Evolutionary conservation across 2,329 filamentous ascomycete genomes (phyloP), one percentile per base, ranked within the genome.

Genomic region (Clonostachys rosea): DNA sequence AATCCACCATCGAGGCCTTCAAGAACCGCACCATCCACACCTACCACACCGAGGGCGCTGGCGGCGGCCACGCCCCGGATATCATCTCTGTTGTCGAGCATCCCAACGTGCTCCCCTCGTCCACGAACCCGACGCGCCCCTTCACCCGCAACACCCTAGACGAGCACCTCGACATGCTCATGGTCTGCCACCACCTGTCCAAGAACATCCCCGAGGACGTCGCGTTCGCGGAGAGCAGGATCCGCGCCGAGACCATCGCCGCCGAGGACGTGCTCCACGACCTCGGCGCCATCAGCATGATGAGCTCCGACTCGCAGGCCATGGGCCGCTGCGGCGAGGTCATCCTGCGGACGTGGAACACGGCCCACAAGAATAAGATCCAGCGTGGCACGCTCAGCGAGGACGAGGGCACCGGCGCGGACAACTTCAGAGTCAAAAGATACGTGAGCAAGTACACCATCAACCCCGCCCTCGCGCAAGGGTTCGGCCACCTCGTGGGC

Each of bases 301-400:
- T 97, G 89, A 90, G 84, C 50, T 91, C 86, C 1, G 92, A 97
- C 69, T 92, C 87, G 1, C 92, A 97, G 69, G 92, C 92, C 58
- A 97, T 97, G 92, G 92, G 92, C 48, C 87, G 92, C 44, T 95
- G 90, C 62, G 92, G 92, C 53, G 92, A 97, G 71, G 92, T 97
- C 46, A 83, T 97, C 50, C 75, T 95, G 20, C 82, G 92, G 12
- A 96, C 92, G 0, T 97, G 92, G 92, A 91, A 96, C 68, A 97
- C 92, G 3, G 92, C 92, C 1, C 90, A 96, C 70, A 96, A 96
- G 79, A 97, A 97, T 65, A 96, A 95, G 68, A 63, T 84, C 16
- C 91, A 96, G 69, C 80, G 91, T 9, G 92, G 92, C 0, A 61
- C 67, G 1, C 69, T 97, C 30, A 73, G 79, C 7, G 88, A 95